Evolutionary conservation across 2,329 filamentous ascomycete genomes (phyloP).

Genomic region (Colletotrichum sp.): DNA sequence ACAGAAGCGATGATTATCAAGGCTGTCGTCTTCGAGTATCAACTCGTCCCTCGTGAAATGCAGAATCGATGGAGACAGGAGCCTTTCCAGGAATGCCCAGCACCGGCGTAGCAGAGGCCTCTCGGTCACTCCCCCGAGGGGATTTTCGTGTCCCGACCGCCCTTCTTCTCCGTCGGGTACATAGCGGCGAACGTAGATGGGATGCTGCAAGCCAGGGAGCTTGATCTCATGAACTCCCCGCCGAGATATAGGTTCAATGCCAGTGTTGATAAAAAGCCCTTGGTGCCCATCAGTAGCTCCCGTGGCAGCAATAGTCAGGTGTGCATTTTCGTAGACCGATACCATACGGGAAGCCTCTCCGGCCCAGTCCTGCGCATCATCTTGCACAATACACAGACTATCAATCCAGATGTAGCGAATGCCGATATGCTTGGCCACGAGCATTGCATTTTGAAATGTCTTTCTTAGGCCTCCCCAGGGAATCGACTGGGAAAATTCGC

Average conservation of each 20-base stretch:
- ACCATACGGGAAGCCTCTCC: not conserved
- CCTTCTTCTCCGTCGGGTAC: no score
- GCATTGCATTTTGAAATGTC: not conserved
- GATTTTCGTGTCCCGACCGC: no score
- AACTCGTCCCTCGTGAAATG: not conserved
- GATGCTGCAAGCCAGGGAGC: not conserved
- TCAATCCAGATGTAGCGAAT: not conserved
- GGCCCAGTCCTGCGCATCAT: not conserved
- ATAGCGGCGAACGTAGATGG: not conserved
- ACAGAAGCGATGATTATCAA: no score
- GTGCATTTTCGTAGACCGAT: not conserved
- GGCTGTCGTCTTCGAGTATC: no score
- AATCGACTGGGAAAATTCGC: rapidly evolving
- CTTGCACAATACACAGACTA: not conserved
- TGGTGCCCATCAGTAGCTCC: not conserved
- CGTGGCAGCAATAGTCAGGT: not conserved
- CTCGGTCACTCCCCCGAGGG: no score
- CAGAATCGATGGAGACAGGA: rapidly evolving
- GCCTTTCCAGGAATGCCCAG: not conserved
- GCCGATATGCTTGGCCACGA: rapidly evolving
- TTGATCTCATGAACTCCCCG: not conserved
- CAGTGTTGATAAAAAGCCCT: not conserved
- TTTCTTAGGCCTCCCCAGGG: not conserved
- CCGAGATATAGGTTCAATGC: rapidly evolving
- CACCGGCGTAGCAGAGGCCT: not conserved